Evolutionary conservation across 495 filamentous ascomycete species (phyloP).

Genomic region (Xylaria telfairii): DNA sequence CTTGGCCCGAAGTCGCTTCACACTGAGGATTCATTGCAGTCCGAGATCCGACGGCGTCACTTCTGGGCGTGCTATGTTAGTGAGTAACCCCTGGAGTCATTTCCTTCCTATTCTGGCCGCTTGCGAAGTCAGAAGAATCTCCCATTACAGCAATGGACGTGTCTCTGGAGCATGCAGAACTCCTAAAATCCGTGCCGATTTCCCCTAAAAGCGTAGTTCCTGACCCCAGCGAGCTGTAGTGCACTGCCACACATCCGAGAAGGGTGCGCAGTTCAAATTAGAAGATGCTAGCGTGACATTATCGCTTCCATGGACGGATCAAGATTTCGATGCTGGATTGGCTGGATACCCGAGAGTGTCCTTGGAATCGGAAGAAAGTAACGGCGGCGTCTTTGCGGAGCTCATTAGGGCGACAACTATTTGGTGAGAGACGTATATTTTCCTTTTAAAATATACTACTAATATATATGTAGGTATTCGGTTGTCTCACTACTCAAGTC

Average conservation of each 20-base stretch:
- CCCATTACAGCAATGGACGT: no score
- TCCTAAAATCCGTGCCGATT: no score
- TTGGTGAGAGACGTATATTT: not conserved
- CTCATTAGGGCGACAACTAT: conserved; percentile 9
- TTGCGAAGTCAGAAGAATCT: no score
- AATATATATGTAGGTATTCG: conserved; percentile 1
- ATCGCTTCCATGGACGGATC: conserved; percentile 2
- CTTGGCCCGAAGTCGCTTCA: not conserved
- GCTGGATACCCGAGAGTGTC: not conserved
- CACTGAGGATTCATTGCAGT: conserved; percentile 1
- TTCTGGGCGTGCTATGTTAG: conserved; percentile 16
- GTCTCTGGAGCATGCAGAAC: no score
- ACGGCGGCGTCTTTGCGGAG: conserved; percentile 1
- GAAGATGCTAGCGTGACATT: not conserved
- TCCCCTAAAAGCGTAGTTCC: no score
- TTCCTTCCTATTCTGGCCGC: no score
- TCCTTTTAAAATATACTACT: not conserved
- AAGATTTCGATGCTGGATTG: conserved; percentile 1
- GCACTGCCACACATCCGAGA: conserved; percentile 9
- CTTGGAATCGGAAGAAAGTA: conserved; percentile 3
- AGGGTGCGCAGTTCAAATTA: not conserved
- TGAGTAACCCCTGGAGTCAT: no score
- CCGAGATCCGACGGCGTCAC: conserved; percentile 11
- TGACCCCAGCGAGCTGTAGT: no score
- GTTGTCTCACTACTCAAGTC: not conserved